Conservation (phyloP, 164 flowering plant genomes). For the Nelumbo lutea region DNA sequence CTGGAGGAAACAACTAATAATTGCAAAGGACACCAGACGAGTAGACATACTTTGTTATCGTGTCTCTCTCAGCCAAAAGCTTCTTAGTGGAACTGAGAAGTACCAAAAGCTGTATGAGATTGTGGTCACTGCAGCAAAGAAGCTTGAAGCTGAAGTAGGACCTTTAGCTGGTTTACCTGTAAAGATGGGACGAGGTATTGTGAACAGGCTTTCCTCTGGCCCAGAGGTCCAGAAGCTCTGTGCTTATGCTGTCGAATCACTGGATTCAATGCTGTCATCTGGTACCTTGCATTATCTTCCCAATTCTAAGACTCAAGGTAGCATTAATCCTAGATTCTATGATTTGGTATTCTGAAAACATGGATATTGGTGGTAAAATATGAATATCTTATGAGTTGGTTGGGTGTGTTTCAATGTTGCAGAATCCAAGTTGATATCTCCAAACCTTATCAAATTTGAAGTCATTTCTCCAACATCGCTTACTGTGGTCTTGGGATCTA, state of each 20-base stretch:
- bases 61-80: slow-evolving; percentile 62
- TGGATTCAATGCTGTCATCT: slow-evolving; percentile 43
- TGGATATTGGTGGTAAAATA: neutral
- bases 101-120: slow-evolving; percentile 51
- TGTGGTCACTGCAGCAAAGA: slow-evolving; percentile 63
- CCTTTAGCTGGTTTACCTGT: slow-evolving; percentile 68
- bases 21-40: slow-evolving; percentile 84
- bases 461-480: slow-evolving; percentile 55
- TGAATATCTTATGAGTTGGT: neutral
- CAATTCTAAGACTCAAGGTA: slow-evolving; percentile 28
- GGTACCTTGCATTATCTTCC: slow-evolving; percentile 16
- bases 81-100: slow-evolving; percentile 53
- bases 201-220: slow-evolving; percentile 87
- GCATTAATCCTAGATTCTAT: neutral
- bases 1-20: slow-evolving; percentile 75
- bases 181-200: slow-evolving; percentile 85
- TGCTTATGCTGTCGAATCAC: slow-evolving; percentile 53
- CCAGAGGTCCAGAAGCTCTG: slow-evolving; percentile 83
- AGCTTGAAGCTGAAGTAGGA: slow-evolving; percentile 83
- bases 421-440: slow-evolving; percentile 27
- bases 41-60: slow-evolving; percentile 87
- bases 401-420: slow-evolving; percentile 16
- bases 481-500: slow-evolving; percentile 40
- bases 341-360: neutral
- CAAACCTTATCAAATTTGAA: slow-evolving; percentile 47